Conservation (phyloP, 1,284 basidiomycete species). For the Pseudozyma flocculosa region DNA sequence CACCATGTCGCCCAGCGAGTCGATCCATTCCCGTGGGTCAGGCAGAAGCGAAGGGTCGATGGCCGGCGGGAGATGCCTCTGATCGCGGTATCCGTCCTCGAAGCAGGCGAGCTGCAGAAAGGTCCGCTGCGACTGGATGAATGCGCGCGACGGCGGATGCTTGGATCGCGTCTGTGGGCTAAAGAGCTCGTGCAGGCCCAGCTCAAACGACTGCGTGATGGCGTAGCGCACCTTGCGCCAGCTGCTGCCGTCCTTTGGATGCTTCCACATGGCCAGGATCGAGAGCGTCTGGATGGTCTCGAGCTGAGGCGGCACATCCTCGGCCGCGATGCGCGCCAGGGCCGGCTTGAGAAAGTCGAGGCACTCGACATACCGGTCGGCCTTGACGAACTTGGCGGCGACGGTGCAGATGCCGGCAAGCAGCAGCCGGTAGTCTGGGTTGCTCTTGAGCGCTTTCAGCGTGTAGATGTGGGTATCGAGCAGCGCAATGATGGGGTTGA, state of each 20-base stretch:
- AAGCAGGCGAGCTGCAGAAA: slow-evolving; percentile 36
- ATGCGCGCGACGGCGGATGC: slow-evolving; percentile 21
- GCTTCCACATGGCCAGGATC: slow-evolving; percentile 82
- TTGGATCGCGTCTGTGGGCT: slow-evolving; percentile 31
- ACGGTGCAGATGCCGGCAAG: slow-evolving; percentile 80
- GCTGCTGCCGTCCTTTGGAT: slow-evolving; percentile 57
- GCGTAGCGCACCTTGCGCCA: slow-evolving; percentile 58
- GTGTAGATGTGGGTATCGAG: slow-evolving; percentile 58
- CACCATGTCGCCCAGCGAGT: slow-evolving; percentile 38
- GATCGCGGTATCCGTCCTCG: slow-evolving; percentile 36
- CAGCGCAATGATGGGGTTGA: slow-evolving; percentile 52
- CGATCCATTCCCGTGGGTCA: slow-evolving; percentile 37
- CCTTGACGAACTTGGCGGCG: slow-evolving; percentile 78
- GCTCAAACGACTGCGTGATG: slow-evolving; percentile 58
- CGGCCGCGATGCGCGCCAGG: slow-evolving; percentile 68
- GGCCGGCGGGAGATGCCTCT: slow-evolving; percentile 36
- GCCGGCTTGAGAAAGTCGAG: slow-evolving; percentile 65
- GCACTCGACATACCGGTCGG: slow-evolving; percentile 59
- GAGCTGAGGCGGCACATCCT: slow-evolving; percentile 70
- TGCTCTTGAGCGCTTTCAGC: slow-evolving; percentile 66
- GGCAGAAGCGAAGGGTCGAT: slow-evolving; percentile 31
- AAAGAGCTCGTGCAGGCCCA: slow-evolving; percentile 53
- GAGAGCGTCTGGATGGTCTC: slow-evolving; percentile 78
- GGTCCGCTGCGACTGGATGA: slow-evolving; percentile 33
- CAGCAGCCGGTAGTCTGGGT: slow-evolving; percentile 70